A percentile compares a stretch with the other conserved stretches of the same genome.
Evolutionary conservation across 352 stramenopile species (phyloP).

Genomic region (Globisporangium echinulatum): DNA sequence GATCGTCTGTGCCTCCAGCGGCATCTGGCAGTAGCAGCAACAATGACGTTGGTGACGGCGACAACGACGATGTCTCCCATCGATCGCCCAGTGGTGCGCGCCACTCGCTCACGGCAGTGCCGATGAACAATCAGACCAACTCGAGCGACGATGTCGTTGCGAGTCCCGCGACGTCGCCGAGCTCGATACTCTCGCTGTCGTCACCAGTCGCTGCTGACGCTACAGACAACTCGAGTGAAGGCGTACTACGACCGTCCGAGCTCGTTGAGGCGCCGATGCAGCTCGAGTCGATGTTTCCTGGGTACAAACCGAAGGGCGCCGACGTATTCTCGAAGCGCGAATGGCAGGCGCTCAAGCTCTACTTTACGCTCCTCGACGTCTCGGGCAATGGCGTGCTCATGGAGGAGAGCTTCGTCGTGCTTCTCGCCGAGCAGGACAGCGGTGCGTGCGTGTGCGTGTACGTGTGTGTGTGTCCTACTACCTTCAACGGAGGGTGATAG

Average conservation of each 20-base stretch:
- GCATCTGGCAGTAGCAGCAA: not conserved
- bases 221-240: not conserved
- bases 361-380: constrained; percentile 63
- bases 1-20: constrained; percentile 1
- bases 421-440: constrained; percentile 74
- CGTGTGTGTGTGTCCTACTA: not conserved
- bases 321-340: constrained; percentile 58
- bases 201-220: not conserved
- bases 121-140: constrained; percentile 11
- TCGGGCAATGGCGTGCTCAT: constrained; percentile 61
- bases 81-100: not conserved
- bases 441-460: constrained; percentile 32
- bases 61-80: not conserved
- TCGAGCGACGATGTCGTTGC: constrained; percentile 6
- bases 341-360: constrained; percentile 76
- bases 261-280: not conserved
- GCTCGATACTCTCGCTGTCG: not conserved
- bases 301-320: constrained; percentile 22
- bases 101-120: constrained; percentile 8
- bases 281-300: not conserved
- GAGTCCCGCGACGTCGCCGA: constrained; percentile 6
- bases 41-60: not conserved
- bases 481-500: not conserved
- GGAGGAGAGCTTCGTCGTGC: constrained; percentile 77
- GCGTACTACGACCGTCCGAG: no score